Base-by-base conservation (phyloP, 345 rosid species). In the Passiflora organensis region DNA sequence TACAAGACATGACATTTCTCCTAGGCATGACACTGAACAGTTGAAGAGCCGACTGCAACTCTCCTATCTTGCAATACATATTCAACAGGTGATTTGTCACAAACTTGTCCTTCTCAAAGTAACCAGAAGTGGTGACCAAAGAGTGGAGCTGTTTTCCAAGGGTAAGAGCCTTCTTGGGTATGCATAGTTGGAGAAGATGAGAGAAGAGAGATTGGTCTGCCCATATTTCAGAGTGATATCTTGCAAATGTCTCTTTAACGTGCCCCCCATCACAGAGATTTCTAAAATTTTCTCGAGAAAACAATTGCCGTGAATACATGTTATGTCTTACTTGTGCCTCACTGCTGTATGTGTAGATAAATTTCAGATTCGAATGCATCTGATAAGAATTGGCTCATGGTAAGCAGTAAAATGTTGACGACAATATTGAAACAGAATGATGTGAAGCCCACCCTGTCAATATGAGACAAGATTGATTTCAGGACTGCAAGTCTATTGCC, bases 1-100 rank as follows among this genome's bases (percentile, higher is more conserved):
- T 88, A 34, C 79, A 67, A 6, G 96, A 86, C 96, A 88, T 91
- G 32, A 69, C 47, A 60, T 91, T 89, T 61, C 72, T 82, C 68
- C 56, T 62, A 0, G 70, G 73, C 80, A 84, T 80, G 6, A 38
- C 55, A 0, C 58, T 65, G 50, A 84, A 88, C 68, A 88, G 55
- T 0, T 73, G 17, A 16, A 79, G 49, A 14, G 84, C 79, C 0
- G 69, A 59, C 19, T 60, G 60, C 37, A 84, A 38, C 45, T 86
- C 73, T 1, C 89, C 85, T 28, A 76, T 55, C 63, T 91, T 86
- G 56, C 71, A 80, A 75, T 84, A 91, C 76, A 88, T 67, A 56
- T 77, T 91, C 51, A 88, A 71, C 34, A 88, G 76, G 60, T 91
- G 93, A 46, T 91, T 88, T 55, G 75, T 62, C 13, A 82, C 62